phyloP scores from a whole-genome alignment of 371 early-diverging fungal species.

The Syncephalis plumigaleata region DNA sequence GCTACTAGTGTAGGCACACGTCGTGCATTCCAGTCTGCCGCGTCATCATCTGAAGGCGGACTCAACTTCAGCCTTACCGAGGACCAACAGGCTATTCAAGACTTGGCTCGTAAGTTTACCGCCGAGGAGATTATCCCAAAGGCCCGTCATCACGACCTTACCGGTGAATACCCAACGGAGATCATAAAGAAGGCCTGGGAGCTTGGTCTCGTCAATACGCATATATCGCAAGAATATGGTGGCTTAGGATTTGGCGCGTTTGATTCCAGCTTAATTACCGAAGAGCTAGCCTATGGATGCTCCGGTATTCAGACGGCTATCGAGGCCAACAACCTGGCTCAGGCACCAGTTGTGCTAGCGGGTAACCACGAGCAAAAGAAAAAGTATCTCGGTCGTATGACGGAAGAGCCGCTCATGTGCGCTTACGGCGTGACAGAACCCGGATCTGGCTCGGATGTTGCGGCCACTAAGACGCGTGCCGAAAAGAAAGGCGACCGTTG shows the following conservation, averaged over 20 bases:
- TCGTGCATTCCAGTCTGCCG: too few relatives aligned
- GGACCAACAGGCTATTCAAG: slow-evolving; percentile 76
- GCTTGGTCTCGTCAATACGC: slow-evolving; percentile 83
- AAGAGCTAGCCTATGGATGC: slow-evolving; percentile 92
- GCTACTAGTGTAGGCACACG: too few relatives aligned
- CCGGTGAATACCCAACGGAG: slow-evolving; percentile 84
- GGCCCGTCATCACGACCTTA: slow-evolving; percentile 85
- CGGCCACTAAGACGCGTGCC: slow-evolving; percentile 72
- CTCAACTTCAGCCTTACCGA: slow-evolving; percentile 50
- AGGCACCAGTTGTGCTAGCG: slow-evolving; percentile 84
- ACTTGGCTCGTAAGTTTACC: slow-evolving; percentile 85
- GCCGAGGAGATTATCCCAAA: slow-evolving; percentile 82
- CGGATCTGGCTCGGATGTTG: slow-evolving; percentile 90
- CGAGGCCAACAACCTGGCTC: slow-evolving; percentile 88
- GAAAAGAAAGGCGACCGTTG: slow-evolving; percentile 73
- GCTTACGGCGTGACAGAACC: slow-evolving; percentile 94
- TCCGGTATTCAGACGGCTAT: slow-evolving; percentile 94
- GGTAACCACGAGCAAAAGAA: slow-evolving; percentile 72
- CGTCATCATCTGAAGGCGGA: slow-evolving; percentile 6
- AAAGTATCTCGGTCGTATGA: slow-evolving; percentile 90
- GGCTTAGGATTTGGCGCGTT: slow-evolving; percentile 85
- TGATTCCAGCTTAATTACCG: slow-evolving; percentile 78
- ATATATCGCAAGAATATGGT: slow-evolving; percentile 75
- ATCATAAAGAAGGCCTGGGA: slow-evolving; percentile 94
- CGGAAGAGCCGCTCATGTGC: slow-evolving; percentile 46